Conservation (phyloP, 805 yeast species). For the Lipomyces sp. region DNA sequence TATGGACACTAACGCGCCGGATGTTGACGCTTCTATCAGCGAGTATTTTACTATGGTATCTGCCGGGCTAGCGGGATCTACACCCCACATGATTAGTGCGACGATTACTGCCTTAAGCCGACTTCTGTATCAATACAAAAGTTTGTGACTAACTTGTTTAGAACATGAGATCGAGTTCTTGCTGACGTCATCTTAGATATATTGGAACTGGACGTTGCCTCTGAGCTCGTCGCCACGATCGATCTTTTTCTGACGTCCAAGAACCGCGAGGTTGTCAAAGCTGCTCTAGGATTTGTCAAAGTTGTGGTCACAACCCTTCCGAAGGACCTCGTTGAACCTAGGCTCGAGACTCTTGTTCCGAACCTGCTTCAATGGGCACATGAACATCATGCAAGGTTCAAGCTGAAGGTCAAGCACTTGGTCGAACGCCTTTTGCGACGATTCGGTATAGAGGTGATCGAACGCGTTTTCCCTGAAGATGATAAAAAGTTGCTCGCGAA, state of each 20-base stretch:
- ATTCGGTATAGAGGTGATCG: conserved; percentile 87
- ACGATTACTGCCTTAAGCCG: conserved; percentile 88
- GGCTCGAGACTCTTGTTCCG: conserved; percentile 66
- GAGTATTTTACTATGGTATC: conserved; percentile 91
- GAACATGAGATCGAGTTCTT: background rate
- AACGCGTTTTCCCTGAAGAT: conserved; percentile 83
- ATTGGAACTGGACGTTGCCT: conserved; percentile 61
- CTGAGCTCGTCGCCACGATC: conserved; percentile 82
- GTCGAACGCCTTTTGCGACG: conserved; percentile 88
- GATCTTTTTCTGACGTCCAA: conserved; percentile 89
- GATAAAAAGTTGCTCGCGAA: conserved; percentile 82
- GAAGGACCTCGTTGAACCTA: conserved; percentile 69
- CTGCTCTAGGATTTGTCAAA: conserved; percentile 92
- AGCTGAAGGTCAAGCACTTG: conserved; percentile 88
- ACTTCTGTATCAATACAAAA: conserved; percentile 71
- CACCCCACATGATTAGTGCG: conserved; percentile 97
- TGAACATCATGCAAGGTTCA: conserved; percentile 94
- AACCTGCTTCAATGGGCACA: conserved; percentile 90
- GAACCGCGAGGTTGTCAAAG: conserved; percentile 89
- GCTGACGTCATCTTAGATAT: conserved; percentile 54
- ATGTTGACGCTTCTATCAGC: conserved; percentile 67
- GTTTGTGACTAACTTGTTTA: background rate
- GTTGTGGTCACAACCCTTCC: conserved; percentile 85
- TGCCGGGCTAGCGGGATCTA: conserved; percentile 93
- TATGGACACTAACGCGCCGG: conserved; percentile 63